Conservation (phyloP, 768 basidiomycete species). For the Lactarius sp. region DNA sequence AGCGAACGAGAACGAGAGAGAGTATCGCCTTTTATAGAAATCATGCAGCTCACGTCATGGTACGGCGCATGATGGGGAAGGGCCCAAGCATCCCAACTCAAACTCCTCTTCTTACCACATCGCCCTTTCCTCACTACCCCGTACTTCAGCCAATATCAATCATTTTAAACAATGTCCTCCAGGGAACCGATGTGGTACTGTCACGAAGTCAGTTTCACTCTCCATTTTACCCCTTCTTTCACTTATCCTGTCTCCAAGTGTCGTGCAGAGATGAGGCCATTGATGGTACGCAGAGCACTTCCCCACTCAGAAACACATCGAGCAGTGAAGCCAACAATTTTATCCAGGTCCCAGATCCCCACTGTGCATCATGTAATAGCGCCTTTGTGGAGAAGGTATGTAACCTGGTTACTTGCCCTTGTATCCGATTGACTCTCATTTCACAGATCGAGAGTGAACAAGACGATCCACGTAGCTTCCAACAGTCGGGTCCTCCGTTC, state of each 20-base stretch:
- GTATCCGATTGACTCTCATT: neutral
- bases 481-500: slow-evolving; percentile 33
- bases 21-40: slow-evolving; percentile 12
- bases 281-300: slow-evolving; percentile 57
- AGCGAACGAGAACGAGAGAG: neutral
- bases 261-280: slow-evolving; percentile 80
- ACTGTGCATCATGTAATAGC: slow-evolving; percentile 77
- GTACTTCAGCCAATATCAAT: slow-evolving; percentile 20
- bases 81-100: neutral
- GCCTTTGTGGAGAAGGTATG: slow-evolving; percentile 78
- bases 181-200: slow-evolving; percentile 78
- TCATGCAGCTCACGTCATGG: slow-evolving; percentile 13
- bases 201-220: slow-evolving; percentile 50
- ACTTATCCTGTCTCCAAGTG: slow-evolving; percentile 47
- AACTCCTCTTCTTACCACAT: neutral
- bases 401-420: neutral
- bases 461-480: slow-evolving; percentile 73
- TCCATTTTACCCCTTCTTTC: neutral
- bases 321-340: neutral
- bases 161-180: slow-evolving; percentile 47
- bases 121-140: slow-evolving; percentile 23
- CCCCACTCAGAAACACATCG: slow-evolving; percentile 15
- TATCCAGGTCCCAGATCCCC: slow-evolving; percentile 67
- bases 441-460: slow-evolving; percentile 64
- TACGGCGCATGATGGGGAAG: neutral